Conservation (phyloP, 2,329 filamentous ascomycete species). For the Aspergillus bombycis region DNA sequence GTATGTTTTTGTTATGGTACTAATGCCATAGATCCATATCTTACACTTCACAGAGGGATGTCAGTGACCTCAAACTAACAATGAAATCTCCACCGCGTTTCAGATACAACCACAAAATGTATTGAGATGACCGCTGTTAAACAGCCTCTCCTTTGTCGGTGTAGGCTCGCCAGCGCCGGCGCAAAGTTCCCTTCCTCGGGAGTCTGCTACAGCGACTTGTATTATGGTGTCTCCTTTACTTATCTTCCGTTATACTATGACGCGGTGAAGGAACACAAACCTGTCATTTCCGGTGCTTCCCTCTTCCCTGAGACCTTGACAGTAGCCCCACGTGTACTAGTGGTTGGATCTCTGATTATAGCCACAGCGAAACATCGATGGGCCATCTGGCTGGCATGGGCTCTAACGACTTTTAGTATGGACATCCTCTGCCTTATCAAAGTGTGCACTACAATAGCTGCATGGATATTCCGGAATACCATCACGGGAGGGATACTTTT, state of each 20-base stretch:
- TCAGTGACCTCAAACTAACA: too few species aligned
- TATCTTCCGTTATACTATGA: slow-evolving; percentile 46
- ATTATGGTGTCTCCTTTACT: slow-evolving; percentile 56
- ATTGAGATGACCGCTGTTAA: too few species aligned
- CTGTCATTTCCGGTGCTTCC: neutral
- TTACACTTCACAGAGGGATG: too few species aligned
- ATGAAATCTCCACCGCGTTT: too few species aligned
- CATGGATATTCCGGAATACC: slow-evolving; percentile 65
- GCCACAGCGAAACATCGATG: neutral
- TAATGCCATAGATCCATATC: too few species aligned
- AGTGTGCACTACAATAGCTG: slow-evolving; percentile 26
- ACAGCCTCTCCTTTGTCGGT: too few species aligned
- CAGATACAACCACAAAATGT: too few species aligned
- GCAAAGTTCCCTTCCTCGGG: slow-evolving; percentile 30
- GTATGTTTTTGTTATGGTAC: too few species aligned
- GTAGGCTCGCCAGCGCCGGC: too few species aligned
- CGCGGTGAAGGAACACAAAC: neutral
- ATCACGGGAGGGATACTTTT: slow-evolving; percentile 67
- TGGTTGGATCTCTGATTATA: neutral
- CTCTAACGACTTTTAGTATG: neutral
- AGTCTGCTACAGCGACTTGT: slow-evolving; percentile 45
- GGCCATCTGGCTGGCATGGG: neutral
- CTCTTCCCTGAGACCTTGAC: neutral
- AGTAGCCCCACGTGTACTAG: neutral
- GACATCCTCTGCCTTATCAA: neutral